Conservation (phyloP, 2,329 filamentous ascomycete species). For the Hypoxylon sp. region DNA sequence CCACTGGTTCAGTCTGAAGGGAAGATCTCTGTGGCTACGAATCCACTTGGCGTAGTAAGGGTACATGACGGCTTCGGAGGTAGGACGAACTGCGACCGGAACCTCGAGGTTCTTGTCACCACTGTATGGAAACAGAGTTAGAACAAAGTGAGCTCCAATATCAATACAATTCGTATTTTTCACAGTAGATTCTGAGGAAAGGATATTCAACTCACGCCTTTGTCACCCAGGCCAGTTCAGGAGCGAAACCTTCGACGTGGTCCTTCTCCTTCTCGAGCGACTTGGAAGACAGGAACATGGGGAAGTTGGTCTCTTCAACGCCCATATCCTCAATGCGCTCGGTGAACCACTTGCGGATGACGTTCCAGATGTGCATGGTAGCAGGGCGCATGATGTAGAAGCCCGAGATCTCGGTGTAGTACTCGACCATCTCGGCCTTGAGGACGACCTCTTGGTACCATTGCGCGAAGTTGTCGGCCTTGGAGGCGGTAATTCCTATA, state of each 20-base stretch:
- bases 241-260: slow-evolving; percentile 98
- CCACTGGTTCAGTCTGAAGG: slow-evolving; percentile 96
- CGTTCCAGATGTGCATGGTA: slow-evolving; percentile 72
- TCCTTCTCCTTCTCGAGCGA: slow-evolving; percentile 90
- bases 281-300: slow-evolving; percentile 92
- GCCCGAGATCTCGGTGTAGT: slow-evolving; percentile 86
- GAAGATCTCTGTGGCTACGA: slow-evolving; percentile 92
- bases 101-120: slow-evolving; percentile 93
- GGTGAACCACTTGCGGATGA: slow-evolving; percentile 72
- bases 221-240: slow-evolving; percentile 88
- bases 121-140: slow-evolving; percentile 60
- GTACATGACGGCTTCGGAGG: slow-evolving; percentile 64
- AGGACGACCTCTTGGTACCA: slow-evolving; percentile 99
- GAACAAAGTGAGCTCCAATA: slow-evolving; percentile 3
- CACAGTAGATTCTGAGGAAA: neutral
- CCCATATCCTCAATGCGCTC: slow-evolving; percentile 86
- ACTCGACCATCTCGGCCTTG: slow-evolving; percentile 97
- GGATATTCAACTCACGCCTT: slow-evolving; percentile 67
- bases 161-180: neutral
- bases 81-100: slow-evolving; percentile 72
- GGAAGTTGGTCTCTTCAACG: slow-evolving; percentile 95
- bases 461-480: slow-evolving; percentile 85
- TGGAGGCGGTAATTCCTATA: slow-evolving; percentile 87
- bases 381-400: slow-evolving; percentile 90
- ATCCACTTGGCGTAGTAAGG: slow-evolving; percentile 65